phyloP scores from a whole-genome alignment of 2,329 filamentous ascomycete species.

The Diaporthe helianthi region DNA sequence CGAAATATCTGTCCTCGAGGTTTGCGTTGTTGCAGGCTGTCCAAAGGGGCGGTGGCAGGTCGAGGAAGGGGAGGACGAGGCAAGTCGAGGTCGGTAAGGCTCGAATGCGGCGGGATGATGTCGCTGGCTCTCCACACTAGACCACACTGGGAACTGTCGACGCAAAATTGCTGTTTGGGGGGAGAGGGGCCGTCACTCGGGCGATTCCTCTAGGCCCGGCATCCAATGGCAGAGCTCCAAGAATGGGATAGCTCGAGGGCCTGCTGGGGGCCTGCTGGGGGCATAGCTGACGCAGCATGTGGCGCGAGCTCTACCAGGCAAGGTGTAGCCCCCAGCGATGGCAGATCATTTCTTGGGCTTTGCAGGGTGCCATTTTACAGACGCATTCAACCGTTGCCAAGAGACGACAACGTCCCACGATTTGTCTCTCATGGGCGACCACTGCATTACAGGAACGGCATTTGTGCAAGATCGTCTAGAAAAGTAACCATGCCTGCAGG shows the following conservation, averaged over 20 bases:
- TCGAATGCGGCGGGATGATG: conserved; percentile 17
- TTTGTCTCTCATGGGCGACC: neutral
- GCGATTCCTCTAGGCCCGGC: neutral
- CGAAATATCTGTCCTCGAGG: conserved; percentile 17
- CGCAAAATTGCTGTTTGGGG: conserved; percentile 18
- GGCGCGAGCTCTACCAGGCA: conserved; percentile 18
- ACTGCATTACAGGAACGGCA: neutral
- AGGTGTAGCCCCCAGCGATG: neutral
- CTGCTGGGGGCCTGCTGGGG: neutral
- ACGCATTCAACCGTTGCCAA: neutral
- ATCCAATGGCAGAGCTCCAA: conserved; percentile 17
- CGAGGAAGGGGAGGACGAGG: conserved; percentile 8
- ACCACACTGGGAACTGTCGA: neutral
- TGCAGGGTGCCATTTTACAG: neutral
- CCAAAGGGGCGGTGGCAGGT: conserved; percentile 24
- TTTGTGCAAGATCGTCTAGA: neutral
- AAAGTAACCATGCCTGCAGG: neutral
- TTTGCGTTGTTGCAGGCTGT: conserved; percentile 15
- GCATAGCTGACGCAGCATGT: conserved; percentile 1
- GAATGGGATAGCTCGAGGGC: conserved; percentile 1
- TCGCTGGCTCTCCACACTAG: conserved; percentile 20
- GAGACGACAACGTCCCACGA: neutral
- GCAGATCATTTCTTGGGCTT: neutral
- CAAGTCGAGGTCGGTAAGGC: conserved; percentile 19
- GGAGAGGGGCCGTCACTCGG: conserved; percentile 8